phyloP scores from a whole-genome alignment of 1,284 basidiomycete species.

The Leccinum fuscescens region DNA sequence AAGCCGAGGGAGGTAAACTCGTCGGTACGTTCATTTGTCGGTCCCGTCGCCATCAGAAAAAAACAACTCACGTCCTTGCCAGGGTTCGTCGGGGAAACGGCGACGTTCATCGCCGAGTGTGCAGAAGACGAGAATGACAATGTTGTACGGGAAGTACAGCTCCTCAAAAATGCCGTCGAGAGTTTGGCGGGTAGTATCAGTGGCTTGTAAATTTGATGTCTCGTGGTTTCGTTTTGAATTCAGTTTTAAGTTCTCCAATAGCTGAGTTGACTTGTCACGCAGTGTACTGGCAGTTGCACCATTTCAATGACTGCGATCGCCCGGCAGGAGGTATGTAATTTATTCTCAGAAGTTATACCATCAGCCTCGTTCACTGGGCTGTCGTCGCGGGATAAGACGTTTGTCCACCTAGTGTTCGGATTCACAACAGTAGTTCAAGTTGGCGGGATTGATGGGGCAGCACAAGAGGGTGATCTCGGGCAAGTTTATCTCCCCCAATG shows the following conservation, averaged over 20 bases:
- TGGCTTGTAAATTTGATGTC: constrained; percentile 37
- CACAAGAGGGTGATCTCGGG: too few species aligned
- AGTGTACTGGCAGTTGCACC: too few species aligned
- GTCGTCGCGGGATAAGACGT: too few species aligned
- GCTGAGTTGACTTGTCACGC: too few species aligned
- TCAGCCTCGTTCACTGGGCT: too few species aligned
- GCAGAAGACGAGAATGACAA: constrained; percentile 80
- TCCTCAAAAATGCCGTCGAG: constrained; percentile 67
- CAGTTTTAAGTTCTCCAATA: neutral
- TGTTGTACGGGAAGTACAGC: constrained; percentile 66
- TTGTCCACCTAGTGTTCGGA: too few species aligned
- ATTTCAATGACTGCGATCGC: too few species aligned
- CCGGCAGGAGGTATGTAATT: too few species aligned
- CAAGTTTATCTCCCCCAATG: constrained; percentile 43
- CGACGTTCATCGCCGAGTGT: constrained; percentile 81
- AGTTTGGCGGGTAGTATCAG: constrained; percentile 64
- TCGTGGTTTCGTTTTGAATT: neutral
- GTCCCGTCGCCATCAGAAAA: too few species aligned
- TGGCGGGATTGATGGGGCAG: too few species aligned
- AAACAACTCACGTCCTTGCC: neutral
- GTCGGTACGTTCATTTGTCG: constrained; percentile 47
- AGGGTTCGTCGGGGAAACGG: constrained; percentile 75
- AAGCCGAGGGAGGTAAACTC: constrained; percentile 68
- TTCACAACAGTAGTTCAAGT: too few species aligned
- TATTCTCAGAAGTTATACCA: too few species aligned